Base-by-base conservation (phyloP, 805 yeast species). In the Tanozyma kutaoensis region DNA sequence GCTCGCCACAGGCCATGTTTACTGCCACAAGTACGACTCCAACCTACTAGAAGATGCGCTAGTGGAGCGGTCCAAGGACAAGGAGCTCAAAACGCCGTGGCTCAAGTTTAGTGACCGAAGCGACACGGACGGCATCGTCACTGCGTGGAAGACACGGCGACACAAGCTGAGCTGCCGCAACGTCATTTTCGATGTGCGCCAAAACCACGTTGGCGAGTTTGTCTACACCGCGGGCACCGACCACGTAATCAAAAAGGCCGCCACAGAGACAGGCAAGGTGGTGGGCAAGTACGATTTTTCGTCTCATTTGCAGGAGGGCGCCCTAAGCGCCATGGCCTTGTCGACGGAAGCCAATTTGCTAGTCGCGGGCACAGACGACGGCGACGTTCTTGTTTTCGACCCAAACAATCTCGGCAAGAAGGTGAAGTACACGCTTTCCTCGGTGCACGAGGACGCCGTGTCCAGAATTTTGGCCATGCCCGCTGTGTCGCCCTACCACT, bases 161-260 rank as follows among this genome's bases (percentile, higher is more conserved):
- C 97, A 88, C 46, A 85, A 84, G 48, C 86, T 84, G 1, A 76
- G 93, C 36, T 82, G 93, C 33, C 57, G 98, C 23, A 69, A 78
- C 4, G 55, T 81, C 2, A 55, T 69, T 6, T 75, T 82, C 47
- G 80, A 74, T 33, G 69, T 72, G 3, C 57, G 66, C 2, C 55
- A 46, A 24, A 30, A 35, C 12, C 46, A 52, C 3, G 36, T 46
- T 4, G 84, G 84, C 3, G 63, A 65, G 17, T 49, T 50, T 30
- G 28, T 85, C 0, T 80, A 60, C 41, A 64, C 93, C 1, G 71
- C 74, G 12, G 97, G 97, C 1, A 66, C 79, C 0, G 98, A 88
- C 35, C 69, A 70, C 25, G 69, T 80, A 4, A 55, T 88, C 35
- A 88, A 88, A 48, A 72, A 71, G 40, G 91, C 93, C 1, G 55